Evolutionary conservation across 768 basidiomycete species (phyloP).

Genomic region (Phallus indusiatus): DNA sequence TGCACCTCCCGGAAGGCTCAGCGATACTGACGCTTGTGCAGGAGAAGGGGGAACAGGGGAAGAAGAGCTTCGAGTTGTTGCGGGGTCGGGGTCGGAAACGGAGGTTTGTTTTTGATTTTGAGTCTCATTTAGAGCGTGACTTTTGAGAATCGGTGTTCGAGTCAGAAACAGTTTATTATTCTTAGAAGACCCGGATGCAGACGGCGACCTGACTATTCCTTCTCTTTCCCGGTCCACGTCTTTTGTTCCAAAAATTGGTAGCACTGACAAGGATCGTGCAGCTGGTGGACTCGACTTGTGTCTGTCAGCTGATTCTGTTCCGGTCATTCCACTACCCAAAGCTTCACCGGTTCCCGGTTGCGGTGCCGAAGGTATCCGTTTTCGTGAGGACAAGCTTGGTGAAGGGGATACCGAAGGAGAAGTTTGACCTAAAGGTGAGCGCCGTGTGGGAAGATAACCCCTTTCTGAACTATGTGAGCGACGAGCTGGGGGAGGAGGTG

Average conservation of each 20-base stretch:
- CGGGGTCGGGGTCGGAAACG: too few species aligned
- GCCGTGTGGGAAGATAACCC: not conserved
- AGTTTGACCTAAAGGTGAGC: not conserved
- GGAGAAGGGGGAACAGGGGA: not conserved
- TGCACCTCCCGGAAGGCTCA: not conserved
- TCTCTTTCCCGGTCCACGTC: not conserved
- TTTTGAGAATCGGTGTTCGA: not conserved
- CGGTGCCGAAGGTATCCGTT: not conserved
- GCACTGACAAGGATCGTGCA: not conserved
- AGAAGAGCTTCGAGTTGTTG: not conserved
- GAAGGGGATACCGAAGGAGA: not conserved
- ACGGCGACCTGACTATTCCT: not conserved
- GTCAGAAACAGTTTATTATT: not conserved
- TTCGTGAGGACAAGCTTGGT: not conserved
- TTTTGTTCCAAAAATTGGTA: not conserved
- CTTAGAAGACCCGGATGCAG: not conserved
- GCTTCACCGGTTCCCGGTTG: not conserved
- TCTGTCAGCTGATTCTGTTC: not conserved
- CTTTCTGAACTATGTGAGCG: constrained; percentile 1
- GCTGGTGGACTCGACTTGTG: not conserved
- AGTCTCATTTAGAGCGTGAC: not conserved
- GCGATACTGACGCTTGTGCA: not conserved
- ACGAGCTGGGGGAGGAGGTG: not conserved
- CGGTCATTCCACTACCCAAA: not conserved
- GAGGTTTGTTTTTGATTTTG: not conserved